Evolutionary conservation across 108 stramenopile genomes (phyloP), one percentile per base, ranked within the genome.

Genomic region (Skeletonema grethae): DNA sequence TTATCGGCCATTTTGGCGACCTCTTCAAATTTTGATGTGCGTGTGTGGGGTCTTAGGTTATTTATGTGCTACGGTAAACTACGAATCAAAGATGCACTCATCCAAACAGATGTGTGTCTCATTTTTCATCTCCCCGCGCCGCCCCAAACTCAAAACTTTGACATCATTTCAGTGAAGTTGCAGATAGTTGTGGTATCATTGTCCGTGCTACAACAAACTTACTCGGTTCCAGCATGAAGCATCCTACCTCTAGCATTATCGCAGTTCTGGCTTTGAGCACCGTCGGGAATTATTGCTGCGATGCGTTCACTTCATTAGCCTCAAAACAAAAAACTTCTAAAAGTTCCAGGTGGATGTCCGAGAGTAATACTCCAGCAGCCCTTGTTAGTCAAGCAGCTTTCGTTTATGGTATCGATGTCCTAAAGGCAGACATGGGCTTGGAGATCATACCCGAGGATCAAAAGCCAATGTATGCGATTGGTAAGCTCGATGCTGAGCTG

Each of bases 351-450:
- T 38, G 28, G 67, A 53, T 36, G 67, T 34, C 34, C 34, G 34
- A 34, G 7, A 38, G 36, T 57, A 48, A 53, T 66, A 50, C 43
- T 20, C 66, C 55, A n/a, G 56, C 32, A 57, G 57, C 38, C 29
- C 45, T 69, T 48, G 76, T 68, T 11, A 55, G 45, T 38, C 55
- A 25, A 45, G 61, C 61, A 24, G 74, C 65, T n/a, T 77, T 63
- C 34, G 50, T 70, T 3, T 24, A 9, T 3, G 76, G 69, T 4
- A 77, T 77, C 56, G 76, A 77, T 36, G 32, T 60, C 20, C 31
- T 77, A 36, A 77, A 77, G 59, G 63, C 32, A 24, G 76, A 77
- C 57, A 70, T 77, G 69, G 76, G 76, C 16, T 69, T 77, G 25
- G 64, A 70, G 59, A 35, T 59, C n/a, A 65, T 70, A 18, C 64